These are phyloP conservation scores for Backusella parvicylindrica DNA, from an alignment of 192 early-diverging fungal genomes.

Conservation along the genomic window DNA sequence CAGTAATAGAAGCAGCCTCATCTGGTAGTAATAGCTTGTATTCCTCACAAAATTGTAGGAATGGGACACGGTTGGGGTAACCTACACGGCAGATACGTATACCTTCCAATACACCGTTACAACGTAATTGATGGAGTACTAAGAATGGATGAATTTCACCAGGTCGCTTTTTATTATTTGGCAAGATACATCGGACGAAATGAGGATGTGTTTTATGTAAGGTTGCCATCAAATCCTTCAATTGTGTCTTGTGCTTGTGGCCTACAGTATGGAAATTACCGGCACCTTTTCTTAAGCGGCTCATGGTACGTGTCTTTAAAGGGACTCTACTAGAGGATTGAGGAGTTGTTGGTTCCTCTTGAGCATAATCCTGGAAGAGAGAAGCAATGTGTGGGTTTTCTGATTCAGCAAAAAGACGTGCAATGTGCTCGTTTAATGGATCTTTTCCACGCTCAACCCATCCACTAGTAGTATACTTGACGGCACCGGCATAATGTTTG, in stretches of 20 bases:
- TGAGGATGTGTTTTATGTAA: conserved; percentile 92
- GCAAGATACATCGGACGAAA: conserved; percentile 97
- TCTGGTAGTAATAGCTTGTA: conserved; percentile 91
- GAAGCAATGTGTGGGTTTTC: conserved; percentile 72
- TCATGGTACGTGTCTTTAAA: neutral
- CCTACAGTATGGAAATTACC: conserved; percentile 88
- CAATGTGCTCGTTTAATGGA: conserved; percentile 91
- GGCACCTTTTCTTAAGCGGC: conserved; percentile 66
- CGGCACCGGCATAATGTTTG: conserved; percentile 93
- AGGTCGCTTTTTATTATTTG: conserved; percentile 88
- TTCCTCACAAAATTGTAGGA: conserved; percentile 88
- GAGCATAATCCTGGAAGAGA: conserved; percentile 82
- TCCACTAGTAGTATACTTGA: conserved; percentile 86
- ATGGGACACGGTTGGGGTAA: conserved; percentile 89
- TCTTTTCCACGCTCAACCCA: conserved; percentile 99
- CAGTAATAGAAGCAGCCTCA: conserved; percentile 76
- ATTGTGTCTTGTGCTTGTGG: conserved; percentile 92
- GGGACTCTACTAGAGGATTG: neutral
- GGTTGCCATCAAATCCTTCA: conserved; percentile 81
- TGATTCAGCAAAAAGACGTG: conserved; percentile 81
- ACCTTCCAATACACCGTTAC: conserved; percentile 97
- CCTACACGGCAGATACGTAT: conserved; percentile 95
- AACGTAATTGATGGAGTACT: conserved; percentile 91
- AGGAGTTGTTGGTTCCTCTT: conserved; percentile 25
- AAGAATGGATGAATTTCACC: conserved; percentile 79